Evolutionary conservation across 352 stramenopile genomes (phyloP), one percentile per base, ranked within the genome.

Genomic region (Phytopythium mirpurense): DNA sequence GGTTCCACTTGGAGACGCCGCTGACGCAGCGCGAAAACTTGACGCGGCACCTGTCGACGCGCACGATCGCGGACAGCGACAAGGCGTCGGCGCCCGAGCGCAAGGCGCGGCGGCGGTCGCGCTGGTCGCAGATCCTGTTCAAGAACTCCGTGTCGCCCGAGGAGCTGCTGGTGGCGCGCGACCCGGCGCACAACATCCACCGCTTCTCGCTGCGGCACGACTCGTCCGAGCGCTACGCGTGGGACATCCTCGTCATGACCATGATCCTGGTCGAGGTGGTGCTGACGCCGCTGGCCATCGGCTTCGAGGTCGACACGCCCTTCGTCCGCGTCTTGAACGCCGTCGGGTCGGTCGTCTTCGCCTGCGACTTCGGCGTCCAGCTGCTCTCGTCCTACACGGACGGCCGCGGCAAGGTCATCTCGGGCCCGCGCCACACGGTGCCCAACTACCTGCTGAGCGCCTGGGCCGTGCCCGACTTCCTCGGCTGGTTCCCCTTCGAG

Each of bases 401-500:
- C 21, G 62, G 71, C 26, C 68, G 71, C 23, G 74, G 78, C 15
- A 62, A 73, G 26, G 37, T 88, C n/a, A 49, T 88, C 24, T 84
- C 73, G 0, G 78, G 73, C 0, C 71, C 73, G 0, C 52, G 41
- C 8, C 57, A 65, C 27, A 88, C 78, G 4, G 48, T 65, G 1
- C 56, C 44, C 15, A 67, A 86, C 56, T 88, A 88, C 51, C 29
- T 88, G 15, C 15, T 73, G 11, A 84, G 75, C 48, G 40, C 68
- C 12, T 83, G 74, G 74, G 78, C 75, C 3, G 29, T 86, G 6
- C 69, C 74, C 0, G 78, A 88, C 34, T 79, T 88, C 24, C 61
- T 88, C n/a, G 79, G 71, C 35, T 88, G 72, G 72, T 84, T 88
- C 46, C 78, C 75, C 8, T 84, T 88, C 36, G 74, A 86, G 31